Conservation (phyloP, 441 rosid genomes). For the Populus tomentosa region DNA sequence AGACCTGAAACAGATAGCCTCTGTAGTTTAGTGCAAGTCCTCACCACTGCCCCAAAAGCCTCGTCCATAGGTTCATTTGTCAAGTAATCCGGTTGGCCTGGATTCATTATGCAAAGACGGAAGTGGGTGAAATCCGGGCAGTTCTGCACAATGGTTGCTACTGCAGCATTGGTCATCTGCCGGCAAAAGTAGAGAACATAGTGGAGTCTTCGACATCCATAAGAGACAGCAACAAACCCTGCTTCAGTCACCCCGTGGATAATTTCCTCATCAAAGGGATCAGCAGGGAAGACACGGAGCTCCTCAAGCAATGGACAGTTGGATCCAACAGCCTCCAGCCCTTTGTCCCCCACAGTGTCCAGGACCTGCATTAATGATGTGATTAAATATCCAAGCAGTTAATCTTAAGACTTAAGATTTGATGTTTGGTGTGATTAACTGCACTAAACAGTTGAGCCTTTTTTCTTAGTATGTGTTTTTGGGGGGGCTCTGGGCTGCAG, state of each 20-base stretch:
- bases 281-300: slow-evolving; percentile 66
- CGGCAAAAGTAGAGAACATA: slow-evolving; percentile 68
- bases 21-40: slow-evolving; percentile 59
- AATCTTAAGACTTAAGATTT: not conserved
- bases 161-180: slow-evolving; percentile 72
- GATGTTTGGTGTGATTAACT: not conserved
- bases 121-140: slow-evolving; percentile 72
- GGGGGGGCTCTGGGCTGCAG: too few species aligned
- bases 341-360: slow-evolving; percentile 63
- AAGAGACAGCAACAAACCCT: slow-evolving; percentile 62
- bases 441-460: not conserved
- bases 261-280: slow-evolving; percentile 56
- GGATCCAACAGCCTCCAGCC: slow-evolving; percentile 56
- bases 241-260: slow-evolving; percentile 51
- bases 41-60: slow-evolving; percentile 70
- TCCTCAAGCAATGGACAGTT: slow-evolving; percentile 63
- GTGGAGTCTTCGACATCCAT: slow-evolving; percentile 55
- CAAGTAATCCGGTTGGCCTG: slow-evolving; percentile 52
- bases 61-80: slow-evolving; percentile 66
- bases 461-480: too few species aligned
- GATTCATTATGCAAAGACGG: slow-evolving; percentile 71
- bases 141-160: slow-evolving; percentile 50
- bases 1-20: slow-evolving; percentile 66
- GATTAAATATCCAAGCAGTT: not conserved
- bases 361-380: slow-evolving; percentile 43